Evolutionary conservation across 352 stramenopile species (phyloP).

Genomic region (Phytophthora cajani): DNA sequence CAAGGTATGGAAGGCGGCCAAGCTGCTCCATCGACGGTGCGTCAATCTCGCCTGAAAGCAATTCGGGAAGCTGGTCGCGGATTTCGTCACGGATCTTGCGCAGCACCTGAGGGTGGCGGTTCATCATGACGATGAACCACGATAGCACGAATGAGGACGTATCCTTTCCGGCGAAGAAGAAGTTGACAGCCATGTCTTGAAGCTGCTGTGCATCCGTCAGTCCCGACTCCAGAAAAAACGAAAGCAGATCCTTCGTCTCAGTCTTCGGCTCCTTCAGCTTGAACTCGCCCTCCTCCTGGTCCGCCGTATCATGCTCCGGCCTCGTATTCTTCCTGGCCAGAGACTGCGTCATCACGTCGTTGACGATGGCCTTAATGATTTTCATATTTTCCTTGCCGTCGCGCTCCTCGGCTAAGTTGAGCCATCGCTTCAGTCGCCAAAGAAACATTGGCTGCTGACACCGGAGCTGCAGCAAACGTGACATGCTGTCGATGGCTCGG

Average conservation of each 20-base stretch:
- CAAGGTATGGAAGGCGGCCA: constrained; percentile 58
- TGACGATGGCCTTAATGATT: constrained; percentile 44
- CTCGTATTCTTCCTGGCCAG: constrained; percentile 25
- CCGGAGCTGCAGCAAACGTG: constrained; percentile 41
- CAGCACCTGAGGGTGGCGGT: constrained; percentile 61
- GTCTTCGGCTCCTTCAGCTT: constrained; percentile 13
- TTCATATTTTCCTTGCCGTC: constrained; percentile 41
- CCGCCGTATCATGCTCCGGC: neutral
- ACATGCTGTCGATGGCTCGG: constrained; percentile 53
- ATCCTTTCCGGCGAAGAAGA: constrained; percentile 78
- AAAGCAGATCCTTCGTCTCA: constrained; percentile 44
- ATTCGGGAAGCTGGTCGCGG: constrained; percentile 32
- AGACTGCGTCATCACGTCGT: constrained; percentile 42
- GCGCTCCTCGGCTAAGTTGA: constrained; percentile 44
- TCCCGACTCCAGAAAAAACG: constrained; percentile 47
- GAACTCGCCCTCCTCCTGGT: neutral
- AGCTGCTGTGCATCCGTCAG: constrained; percentile 43
- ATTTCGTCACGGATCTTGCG: constrained; percentile 55
- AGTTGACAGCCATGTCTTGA: constrained; percentile 80
- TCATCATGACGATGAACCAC: constrained; percentile 85
- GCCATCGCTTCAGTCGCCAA: constrained; percentile 52
- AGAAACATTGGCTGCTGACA: constrained; percentile 54
- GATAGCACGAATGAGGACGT: constrained; percentile 72
- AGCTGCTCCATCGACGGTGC: constrained; percentile 56
- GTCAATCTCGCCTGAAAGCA: constrained; percentile 27